Conservation (phyloP, 139 green algal species). For the Ettlia oleoabundans region DNA sequence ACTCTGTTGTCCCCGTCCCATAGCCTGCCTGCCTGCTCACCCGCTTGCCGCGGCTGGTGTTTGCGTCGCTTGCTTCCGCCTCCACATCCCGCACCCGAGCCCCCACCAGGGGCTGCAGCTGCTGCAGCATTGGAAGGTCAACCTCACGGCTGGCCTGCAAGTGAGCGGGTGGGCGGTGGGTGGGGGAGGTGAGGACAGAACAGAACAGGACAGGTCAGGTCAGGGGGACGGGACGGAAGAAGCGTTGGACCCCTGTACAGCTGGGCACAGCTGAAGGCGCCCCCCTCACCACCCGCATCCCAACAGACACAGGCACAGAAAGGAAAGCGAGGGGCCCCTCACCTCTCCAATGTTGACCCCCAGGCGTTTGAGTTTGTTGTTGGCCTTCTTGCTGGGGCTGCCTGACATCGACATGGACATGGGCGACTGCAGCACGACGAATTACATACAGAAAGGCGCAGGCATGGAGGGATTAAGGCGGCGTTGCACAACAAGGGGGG, state of each 20-base stretch:
- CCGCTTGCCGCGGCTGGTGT: conserved; percentile 14
- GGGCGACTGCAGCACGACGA: neutral
- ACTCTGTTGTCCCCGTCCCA: too few relatives aligned
- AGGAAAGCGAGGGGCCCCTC: neutral
- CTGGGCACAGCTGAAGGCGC: too few relatives aligned
- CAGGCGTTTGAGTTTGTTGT: conserved; percentile 31
- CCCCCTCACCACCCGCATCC: neutral
- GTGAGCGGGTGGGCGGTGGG: neutral
- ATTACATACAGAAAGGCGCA: neutral
- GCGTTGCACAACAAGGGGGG: too few relatives aligned
- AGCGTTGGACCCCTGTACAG: too few relatives aligned
- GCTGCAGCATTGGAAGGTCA: conserved; percentile 52
- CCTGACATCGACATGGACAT: neutral
- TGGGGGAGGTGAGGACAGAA: neutral
- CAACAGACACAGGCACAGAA: neutral
- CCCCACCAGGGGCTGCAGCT: conserved; percentile 37
- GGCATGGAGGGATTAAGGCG: too few relatives aligned
- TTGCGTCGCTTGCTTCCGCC: conserved; percentile 28
- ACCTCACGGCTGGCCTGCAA: conserved; percentile 25
- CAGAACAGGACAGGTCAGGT: neutral
- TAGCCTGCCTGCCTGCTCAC: neutral
- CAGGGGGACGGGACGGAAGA: too few relatives aligned
- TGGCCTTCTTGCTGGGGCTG: neutral
- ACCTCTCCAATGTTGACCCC: conserved; percentile 18
- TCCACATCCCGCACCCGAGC: conserved; percentile 11